Evolutionary conservation across 768 basidiomycete genomes (phyloP).

Genomic region (Tubosaeta sp.): DNA sequence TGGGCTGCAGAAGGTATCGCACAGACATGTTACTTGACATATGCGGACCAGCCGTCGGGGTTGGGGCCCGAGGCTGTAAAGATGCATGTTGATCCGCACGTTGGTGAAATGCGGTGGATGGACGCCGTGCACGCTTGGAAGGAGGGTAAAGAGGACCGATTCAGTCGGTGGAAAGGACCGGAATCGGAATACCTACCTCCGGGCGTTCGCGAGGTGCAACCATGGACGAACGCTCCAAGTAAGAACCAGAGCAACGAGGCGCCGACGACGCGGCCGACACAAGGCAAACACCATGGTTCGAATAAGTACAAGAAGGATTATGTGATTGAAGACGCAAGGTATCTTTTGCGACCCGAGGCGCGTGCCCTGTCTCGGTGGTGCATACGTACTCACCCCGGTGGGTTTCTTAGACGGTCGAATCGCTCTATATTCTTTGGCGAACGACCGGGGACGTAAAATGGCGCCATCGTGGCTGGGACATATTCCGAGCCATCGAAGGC

Average conservation of each 20-base stretch:
- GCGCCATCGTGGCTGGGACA: constrained; percentile 65
- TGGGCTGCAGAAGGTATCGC: constrained; percentile 79
- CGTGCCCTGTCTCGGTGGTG: constrained; percentile 11
- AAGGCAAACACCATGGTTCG: not conserved
- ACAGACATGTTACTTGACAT: constrained; percentile 65
- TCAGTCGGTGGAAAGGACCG: not conserved
- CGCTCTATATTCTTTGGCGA: constrained; percentile 68
- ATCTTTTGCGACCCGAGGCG: constrained; percentile 71
- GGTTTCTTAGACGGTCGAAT: constrained; percentile 59
- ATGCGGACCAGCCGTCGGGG: constrained; percentile 67
- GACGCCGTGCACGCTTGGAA: constrained; percentile 44
- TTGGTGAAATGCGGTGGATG: constrained; percentile 20
- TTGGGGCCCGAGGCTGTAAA: constrained; percentile 54
- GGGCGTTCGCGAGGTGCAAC: constrained; percentile 39
- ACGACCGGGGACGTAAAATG: constrained; percentile 63
- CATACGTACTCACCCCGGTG: not conserved
- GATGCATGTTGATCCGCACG: constrained; percentile 12
- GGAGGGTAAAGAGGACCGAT: constrained; percentile 13
- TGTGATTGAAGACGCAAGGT: constrained; percentile 37
- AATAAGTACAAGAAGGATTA: constrained; percentile 48
- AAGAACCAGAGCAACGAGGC: constrained; percentile 7
- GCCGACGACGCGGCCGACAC: not conserved
- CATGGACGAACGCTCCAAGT: constrained; percentile 14
- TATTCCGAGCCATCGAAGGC: constrained; percentile 63
- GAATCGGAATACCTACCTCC: constrained; percentile 41